A percentile compares a stretch with the other conserved stretches of the same genome.
Conservation (phyloP, 805 yeast genomes). For the Candida namnaoensis region DNA sequence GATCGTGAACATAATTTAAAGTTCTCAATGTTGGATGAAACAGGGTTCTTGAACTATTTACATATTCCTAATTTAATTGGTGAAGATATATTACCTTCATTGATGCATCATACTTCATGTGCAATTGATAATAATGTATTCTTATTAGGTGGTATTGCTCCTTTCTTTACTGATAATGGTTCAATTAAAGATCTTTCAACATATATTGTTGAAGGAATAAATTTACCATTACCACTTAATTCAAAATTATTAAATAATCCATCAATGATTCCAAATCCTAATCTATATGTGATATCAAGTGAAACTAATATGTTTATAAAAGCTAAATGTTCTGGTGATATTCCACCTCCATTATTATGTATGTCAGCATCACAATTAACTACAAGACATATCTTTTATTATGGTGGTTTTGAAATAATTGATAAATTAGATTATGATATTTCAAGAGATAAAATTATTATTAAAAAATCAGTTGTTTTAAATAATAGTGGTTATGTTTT, state of each 20-base stretch:
- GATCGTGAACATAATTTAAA: background rate
- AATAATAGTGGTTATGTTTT: conserved; percentile 52
- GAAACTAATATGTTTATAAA: conserved; percentile 28
- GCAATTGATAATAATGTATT: conserved; percentile 28
- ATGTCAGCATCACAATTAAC: conserved; percentile 41
- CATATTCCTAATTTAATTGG: conserved; percentile 28
- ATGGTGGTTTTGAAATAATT: conserved; percentile 57
- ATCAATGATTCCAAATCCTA: conserved; percentile 27
- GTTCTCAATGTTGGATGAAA: conserved; percentile 2
- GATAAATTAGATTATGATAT: conserved; percentile 14
- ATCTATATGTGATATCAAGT: conserved; percentile 27
- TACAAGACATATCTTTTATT: conserved; percentile 47
- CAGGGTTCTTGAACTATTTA: conserved; percentile 10
- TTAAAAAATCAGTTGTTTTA: conserved; percentile 34
- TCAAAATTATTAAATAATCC: conserved; percentile 33
- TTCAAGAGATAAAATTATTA: conserved; percentile 24
- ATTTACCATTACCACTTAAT: conserved; percentile 38
- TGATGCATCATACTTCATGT: conserved; percentile 35
- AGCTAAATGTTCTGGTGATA: conserved; percentile 26
- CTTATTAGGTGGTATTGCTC: conserved; percentile 36
- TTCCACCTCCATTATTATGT: conserved; percentile 46
- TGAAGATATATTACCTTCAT: conserved; percentile 28
- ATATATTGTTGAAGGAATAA: conserved; percentile 28
- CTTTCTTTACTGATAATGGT: conserved; percentile 14
- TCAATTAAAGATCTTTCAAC: conserved; percentile 24